Percentiles rank a stretch among this genome's conserved stretches.
Conservation (phyloP, 768 basidiomycete genomes). For the Hortiboletus campestris region DNA sequence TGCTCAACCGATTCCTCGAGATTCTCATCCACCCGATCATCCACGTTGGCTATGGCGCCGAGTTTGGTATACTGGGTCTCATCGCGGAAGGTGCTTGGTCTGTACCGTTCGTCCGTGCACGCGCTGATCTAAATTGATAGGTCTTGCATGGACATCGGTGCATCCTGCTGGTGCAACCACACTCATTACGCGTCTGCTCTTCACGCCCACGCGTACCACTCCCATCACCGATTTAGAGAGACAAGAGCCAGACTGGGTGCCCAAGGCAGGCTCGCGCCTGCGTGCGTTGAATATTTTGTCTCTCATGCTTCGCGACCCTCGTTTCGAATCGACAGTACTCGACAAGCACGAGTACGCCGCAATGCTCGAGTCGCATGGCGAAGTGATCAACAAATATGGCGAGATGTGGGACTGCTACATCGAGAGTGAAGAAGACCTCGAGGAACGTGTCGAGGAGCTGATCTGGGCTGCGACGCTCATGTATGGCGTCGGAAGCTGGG, state of each 20-base stretch:
- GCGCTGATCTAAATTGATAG: conserved; percentile 31
- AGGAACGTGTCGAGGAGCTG: conserved; percentile 60
- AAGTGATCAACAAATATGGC: conserved; percentile 43
- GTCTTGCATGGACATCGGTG: conserved; percentile 57
- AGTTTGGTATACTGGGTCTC: conserved; percentile 62
- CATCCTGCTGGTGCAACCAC: conserved; percentile 39
- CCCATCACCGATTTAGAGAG: conserved; percentile 23
- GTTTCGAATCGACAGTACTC: conserved; percentile 28
- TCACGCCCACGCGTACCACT: conserved; percentile 19
- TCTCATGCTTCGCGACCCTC: conserved; percentile 51
- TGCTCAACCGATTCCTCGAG: conserved; percentile 58
- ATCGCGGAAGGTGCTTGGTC: conserved; percentile 53
- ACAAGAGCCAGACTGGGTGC: conserved; percentile 26
- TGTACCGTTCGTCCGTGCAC: background rate
- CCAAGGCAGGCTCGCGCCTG: conserved; percentile 33
- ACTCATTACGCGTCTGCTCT: conserved; percentile 36
- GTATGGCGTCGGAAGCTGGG: conserved; percentile 60
- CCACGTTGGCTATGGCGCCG: conserved; percentile 59
- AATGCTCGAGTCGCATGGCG: conserved; percentile 37
- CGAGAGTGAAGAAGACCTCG: conserved; percentile 37
- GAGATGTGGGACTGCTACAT: conserved; percentile 46
- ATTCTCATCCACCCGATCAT: conserved; percentile 68
- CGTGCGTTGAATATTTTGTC: conserved; percentile 53
- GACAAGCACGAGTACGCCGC: conserved; percentile 37
- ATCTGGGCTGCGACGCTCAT: conserved; percentile 55